These are phyloP conservation scores for Stagonosporopsis rhizophila DNA, from an alignment of 2,329 filamentous ascomycete genomes.

Conservation along the genomic window DNA sequence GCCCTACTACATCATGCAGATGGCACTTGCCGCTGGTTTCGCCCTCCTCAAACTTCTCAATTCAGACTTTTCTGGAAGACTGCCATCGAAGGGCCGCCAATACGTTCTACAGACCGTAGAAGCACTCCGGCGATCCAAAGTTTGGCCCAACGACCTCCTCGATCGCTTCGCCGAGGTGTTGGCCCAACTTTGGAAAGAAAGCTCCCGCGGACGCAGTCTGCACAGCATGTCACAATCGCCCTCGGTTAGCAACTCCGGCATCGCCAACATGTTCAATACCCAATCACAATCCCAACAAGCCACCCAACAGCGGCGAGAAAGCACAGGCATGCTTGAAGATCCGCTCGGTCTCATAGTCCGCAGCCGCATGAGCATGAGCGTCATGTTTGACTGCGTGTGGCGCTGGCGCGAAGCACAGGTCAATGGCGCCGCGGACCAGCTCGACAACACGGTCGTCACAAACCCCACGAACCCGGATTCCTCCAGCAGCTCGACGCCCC, in stretches of 20 bases:
- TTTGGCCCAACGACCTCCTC: constrained; percentile 78
- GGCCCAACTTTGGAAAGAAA: constrained; percentile 82
- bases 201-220: constrained; percentile 46
- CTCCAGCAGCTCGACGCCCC: constrained; percentile 66
- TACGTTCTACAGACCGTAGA: constrained; percentile 76
- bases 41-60: constrained; percentile 78
- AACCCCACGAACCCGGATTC: constrained; percentile 88
- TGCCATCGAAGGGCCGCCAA: constrained; percentile 68
- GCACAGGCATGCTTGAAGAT: constrained; percentile 63
- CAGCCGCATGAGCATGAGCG: constrained; percentile 83
- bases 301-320: constrained; percentile 37
- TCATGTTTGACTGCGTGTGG: constrained; percentile 86
- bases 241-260: constrained; percentile 40
- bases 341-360: constrained; percentile 81
- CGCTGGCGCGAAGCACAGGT: constrained; percentile 76
- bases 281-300: constrained; percentile 32
- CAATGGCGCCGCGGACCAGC: constrained; percentile 54
- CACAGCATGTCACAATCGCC: constrained; percentile 49
- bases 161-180: constrained; percentile 84
- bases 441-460: constrained; percentile 74
- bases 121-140: constrained; percentile 74
- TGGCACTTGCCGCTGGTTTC: constrained; percentile 82
- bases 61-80: constrained; percentile 73
- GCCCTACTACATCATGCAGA: constrained; percentile 81
- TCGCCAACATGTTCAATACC: constrained; percentile 44